Evolutionary conservation across 1,284 basidiomycete genomes (phyloP).

Genomic region (Lentinula novae-zelandiae): DNA sequence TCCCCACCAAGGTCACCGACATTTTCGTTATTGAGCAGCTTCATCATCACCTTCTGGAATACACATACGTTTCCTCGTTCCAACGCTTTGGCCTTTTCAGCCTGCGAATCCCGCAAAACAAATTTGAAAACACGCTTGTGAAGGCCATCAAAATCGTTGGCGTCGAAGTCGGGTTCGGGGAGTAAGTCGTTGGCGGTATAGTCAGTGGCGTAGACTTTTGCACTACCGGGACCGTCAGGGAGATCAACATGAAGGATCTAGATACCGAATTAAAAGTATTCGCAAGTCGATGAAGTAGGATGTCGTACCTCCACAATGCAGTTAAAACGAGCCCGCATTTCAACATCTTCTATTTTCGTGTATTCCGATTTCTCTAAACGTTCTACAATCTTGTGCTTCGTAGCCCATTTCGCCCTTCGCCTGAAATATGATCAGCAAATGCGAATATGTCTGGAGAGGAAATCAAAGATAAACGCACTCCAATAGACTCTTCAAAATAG

Average conservation of each 20-base stretch:
- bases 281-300: not conserved
- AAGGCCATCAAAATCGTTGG: constrained; percentile 35
- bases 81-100: constrained; percentile 36
- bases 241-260: constrained; percentile 45
- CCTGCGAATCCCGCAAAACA: constrained; percentile 45
- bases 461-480: constrained; percentile 36
- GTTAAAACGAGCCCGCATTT: constrained; percentile 41
- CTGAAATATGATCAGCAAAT: constrained; percentile 27
- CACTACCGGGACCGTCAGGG: constrained; percentile 27
- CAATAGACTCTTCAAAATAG: constrained; percentile 44
- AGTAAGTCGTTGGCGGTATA: constrained; percentile 54
- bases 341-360: constrained; percentile 42
- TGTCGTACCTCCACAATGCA: constrained; percentile 55
- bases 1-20: constrained; percentile 52
- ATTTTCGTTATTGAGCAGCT: constrained; percentile 29
- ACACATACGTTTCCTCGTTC: constrained; percentile 39
- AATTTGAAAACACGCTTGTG: constrained; percentile 54
- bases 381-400: constrained; percentile 20
- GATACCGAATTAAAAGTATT: constrained; percentile 7
- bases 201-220: constrained; percentile 58
- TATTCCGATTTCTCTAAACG: constrained; percentile 35
- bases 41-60: constrained; percentile 51
- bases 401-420: constrained; percentile 50
- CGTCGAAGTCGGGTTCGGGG: constrained; percentile 18
- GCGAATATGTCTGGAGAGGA: not conserved